Conservation (phyloP, 352 stramenopile species). For the Thraustochytrium striatum region DNA sequence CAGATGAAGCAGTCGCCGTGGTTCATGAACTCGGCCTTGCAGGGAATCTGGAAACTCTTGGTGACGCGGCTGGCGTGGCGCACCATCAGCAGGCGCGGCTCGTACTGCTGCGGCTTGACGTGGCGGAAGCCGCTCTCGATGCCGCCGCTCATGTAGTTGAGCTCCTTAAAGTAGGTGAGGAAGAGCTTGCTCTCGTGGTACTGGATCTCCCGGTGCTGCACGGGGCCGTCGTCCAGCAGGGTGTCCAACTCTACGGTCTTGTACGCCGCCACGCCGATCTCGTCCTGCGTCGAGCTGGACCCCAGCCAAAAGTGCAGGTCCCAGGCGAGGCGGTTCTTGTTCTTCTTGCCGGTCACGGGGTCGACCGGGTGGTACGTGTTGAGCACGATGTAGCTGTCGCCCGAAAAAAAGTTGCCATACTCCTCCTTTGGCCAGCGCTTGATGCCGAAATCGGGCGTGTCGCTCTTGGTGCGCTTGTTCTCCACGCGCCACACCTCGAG, state of each 20-base stretch:
- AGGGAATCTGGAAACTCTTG: conserved; percentile 69
- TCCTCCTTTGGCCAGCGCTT: conserved; percentile 52
- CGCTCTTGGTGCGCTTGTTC: conserved; percentile 75
- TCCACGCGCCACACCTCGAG: conserved; percentile 79
- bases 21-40: conserved; percentile 69
- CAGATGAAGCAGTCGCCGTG: conserved; percentile 78
- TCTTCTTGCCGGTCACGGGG: conserved; percentile 52
- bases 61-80: conserved; percentile 75
- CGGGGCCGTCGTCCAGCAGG: conserved; percentile 67
- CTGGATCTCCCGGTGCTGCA: conserved; percentile 76
- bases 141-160: conserved; percentile 77
- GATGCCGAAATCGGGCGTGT: conserved; percentile 59
- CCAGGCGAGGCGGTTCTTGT: conserved; percentile 30
- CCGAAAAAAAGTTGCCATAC: conserved; percentile 62
- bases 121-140: conserved; percentile 78
- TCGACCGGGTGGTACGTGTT: conserved; percentile 59
- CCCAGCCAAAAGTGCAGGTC: conserved; percentile 54
- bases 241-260: conserved; percentile 66
- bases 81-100: conserved; percentile 81
- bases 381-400: conserved; percentile 63
- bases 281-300: conserved; percentile 22
- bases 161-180: conserved; percentile 74
- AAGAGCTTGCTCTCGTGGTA: conserved; percentile 79
- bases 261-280: conserved; percentile 48
- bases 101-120: conserved; percentile 74